Evolutionary conservation across 129 eudicot genomes (phyloP).

Genomic region (Lonicera japonica): DNA sequence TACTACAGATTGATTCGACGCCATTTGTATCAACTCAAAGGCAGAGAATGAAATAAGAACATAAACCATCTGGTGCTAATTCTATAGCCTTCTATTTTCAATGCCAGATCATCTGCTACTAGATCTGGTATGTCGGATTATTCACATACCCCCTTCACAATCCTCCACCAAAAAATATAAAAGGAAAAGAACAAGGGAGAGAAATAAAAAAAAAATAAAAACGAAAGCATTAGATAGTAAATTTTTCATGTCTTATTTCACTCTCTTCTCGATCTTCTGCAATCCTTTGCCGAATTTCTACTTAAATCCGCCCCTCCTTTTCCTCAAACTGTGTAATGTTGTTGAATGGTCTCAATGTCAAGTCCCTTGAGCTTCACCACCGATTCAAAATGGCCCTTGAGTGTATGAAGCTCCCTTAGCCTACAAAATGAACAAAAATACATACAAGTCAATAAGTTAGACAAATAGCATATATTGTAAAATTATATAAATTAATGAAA

Average conservation of each 20-base stretch:
- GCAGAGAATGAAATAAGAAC: neutral
- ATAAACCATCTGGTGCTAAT: constrained; percentile 17
- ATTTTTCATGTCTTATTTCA: constrained; percentile 31
- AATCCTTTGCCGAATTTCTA: constrained; percentile 13
- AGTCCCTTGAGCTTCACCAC: constrained; percentile 88
- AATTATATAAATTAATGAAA: neutral
- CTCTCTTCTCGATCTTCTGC: constrained; percentile 19
- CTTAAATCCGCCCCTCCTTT: no score
- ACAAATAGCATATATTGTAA: neutral
- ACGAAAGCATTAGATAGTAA: no score
- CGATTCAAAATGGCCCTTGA: constrained; percentile 76
- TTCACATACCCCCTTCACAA: constrained; percentile 6
- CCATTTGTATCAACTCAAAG: no score
- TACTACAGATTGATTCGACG: no score
- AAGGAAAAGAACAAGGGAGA: neutral
- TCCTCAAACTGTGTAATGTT: constrained; percentile 50
- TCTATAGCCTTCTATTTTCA: constrained; percentile 19
- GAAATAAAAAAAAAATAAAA: constrained; percentile 14
- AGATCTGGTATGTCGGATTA: constrained; percentile 35
- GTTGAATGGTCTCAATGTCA: constrained; percentile 61
- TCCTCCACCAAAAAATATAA: no score
- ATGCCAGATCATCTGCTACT: constrained; percentile 23
- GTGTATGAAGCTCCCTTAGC: constrained; percentile 76
- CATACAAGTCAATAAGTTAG: neutral
- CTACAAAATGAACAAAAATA: constrained; percentile 12